Base-by-base conservation (phyloP, 768 basidiomycete genomes). In the Hygrophorus russula region DNA sequence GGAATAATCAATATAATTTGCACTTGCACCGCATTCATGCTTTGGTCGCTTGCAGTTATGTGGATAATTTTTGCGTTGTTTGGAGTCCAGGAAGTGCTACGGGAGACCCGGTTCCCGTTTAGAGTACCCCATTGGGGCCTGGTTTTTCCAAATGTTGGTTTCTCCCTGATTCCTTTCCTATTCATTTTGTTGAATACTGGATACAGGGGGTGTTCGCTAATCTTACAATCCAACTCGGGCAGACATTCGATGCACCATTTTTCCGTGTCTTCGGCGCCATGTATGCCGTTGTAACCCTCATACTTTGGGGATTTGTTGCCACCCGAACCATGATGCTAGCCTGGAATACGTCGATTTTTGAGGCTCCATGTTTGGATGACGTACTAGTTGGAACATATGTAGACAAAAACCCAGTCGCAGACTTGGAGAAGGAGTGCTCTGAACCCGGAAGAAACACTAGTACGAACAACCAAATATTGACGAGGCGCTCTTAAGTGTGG, bases 41-140 rank as follows among this genome's bases (percentile, higher is more conserved):
- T 77, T 8, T 77, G 73, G 70, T 69, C 70, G n/a, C 67, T 77
- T 60, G 74, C 73, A 1, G 59, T 74, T 41, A 66, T 68, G 32
- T 76, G 75, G 74, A 59, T 71, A 36, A 45, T 60, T 39, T 60
- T 75, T 14, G 67, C 71, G 2, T 28, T 68, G n/a, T 55, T 60
- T 42, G 67, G 67, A 6, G 60, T 74, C 19, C 54, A 57, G 42
- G 56, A 53, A 29, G 60, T 63, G 14, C 10, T 58, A 13, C 59
- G 47, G 44, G 48, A 56, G 34, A 50, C 61, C n/a, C 49, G 52
- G n/a, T 45, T 74, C 4, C 60, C 62, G 0, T 76, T 77, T 48
- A 58, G 64, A 5, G 49, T 76, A 45, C 61, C 63, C 0, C 74
- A 70, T 52, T 77, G 75, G 74, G 76, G 73, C 4, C 59, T 69